phyloP scores from a whole-genome alignment of 2,329 filamentous ascomycete species.

The Alternaria ventricosa region DNA sequence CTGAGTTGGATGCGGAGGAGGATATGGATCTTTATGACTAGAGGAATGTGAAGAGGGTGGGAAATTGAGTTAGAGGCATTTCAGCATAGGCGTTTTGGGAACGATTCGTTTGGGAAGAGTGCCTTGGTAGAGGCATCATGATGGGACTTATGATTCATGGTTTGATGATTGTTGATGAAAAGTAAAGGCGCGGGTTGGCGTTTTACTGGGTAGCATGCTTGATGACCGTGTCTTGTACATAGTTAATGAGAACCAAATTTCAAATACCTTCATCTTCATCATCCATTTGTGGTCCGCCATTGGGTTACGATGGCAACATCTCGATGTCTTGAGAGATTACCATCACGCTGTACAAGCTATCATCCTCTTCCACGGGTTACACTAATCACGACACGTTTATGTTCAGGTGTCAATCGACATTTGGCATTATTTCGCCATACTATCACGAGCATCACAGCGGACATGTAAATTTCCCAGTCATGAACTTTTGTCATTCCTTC shows the following conservation, averaged over 20 bases:
- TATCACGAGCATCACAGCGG: not conserved
- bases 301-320: not conserved
- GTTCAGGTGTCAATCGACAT: not conserved
- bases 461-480: constrained; percentile 12
- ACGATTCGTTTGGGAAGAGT: not conserved
- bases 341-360: too few relatives aligned
- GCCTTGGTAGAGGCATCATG: not conserved
- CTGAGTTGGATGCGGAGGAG: constrained; percentile 65
- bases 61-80: not conserved
- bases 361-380: not conserved
- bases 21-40: constrained; percentile 71
- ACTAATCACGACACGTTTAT: not conserved
- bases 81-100: constrained; percentile 19
- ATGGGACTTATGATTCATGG: constrained; percentile 12
- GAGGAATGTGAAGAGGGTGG: constrained; percentile 42
- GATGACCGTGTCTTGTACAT: constrained; percentile 11
- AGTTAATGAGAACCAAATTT: constrained; percentile 11
- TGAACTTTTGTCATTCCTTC: constrained; percentile 39
- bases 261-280: not conserved
- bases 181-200: constrained; percentile 1
- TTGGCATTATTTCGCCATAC: not conserved
- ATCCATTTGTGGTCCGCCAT: not conserved
- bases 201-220: not conserved
- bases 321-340: not conserved
- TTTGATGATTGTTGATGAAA: constrained; percentile 3